Conservation (phyloP, 345 rosid genomes). For the Salix arbutifolia region DNA sequence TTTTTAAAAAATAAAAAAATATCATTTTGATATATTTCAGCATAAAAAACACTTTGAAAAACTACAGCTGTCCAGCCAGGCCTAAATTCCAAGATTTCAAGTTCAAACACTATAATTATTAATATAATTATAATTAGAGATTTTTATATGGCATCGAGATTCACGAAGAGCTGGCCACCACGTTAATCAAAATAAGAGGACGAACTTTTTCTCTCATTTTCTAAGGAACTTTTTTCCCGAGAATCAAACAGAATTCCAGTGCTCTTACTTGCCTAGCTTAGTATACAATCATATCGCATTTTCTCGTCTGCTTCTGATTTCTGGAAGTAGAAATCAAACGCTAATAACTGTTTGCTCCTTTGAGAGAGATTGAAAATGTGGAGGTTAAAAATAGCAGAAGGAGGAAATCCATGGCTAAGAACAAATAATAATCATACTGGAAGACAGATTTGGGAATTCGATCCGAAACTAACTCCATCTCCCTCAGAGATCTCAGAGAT, state of each 20-base stretch:
- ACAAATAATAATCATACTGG: slow-evolving; percentile 65
- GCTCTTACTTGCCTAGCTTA: not conserved
- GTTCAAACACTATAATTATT: too few relatives aligned
- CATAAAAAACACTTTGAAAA: too few relatives aligned
- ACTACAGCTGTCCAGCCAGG: too few relatives aligned
- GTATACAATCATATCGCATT: not conserved
- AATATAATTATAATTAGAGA: too few relatives aligned
- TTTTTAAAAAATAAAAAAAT: too few relatives aligned
- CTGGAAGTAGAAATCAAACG: not conserved
- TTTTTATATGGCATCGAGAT: too few relatives aligned
- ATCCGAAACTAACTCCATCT: slow-evolving; percentile 51
- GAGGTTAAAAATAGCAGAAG: slow-evolving; percentile 83
- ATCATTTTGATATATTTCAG: too few relatives aligned
- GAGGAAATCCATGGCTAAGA: slow-evolving; percentile 71
- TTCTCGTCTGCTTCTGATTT: not conserved
- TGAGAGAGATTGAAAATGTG: slow-evolving; percentile 47
- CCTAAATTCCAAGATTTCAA: too few relatives aligned
- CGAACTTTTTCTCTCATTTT: not conserved
- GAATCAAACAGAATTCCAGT: not conserved
- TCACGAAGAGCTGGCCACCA: too few relatives aligned
- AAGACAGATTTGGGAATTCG: slow-evolving; percentile 87
- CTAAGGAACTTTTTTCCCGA: not conserved
- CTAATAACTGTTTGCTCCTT: not conserved
- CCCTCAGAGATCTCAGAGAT: slow-evolving; percentile 57
- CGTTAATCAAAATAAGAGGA: not conserved